These are phyloP conservation scores for Lentinula raphanica DNA, from an alignment of 768 basidiomycete genomes.

Conservation along the genomic window DNA sequence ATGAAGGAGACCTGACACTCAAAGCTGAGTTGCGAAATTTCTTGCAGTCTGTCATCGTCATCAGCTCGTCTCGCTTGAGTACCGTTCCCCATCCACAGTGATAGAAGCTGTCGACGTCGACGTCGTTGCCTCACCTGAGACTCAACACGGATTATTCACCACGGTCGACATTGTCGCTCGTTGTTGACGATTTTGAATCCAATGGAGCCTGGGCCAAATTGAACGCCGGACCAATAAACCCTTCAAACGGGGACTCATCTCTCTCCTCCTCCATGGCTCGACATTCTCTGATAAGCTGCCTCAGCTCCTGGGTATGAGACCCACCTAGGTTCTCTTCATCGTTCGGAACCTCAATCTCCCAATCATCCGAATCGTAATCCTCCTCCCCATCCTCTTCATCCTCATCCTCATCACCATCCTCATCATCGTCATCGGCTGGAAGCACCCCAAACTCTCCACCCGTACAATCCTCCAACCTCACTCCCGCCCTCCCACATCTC, in stretches of 20 bases:
- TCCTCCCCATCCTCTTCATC: slow-evolving; percentile 17
- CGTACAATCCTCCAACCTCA: slow-evolving; percentile 74
- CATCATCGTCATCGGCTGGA: slow-evolving; percentile 23
- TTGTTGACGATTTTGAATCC: no score
- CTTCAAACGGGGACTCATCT: not conserved
- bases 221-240: slow-evolving; percentile 3
- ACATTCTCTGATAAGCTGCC: slow-evolving; percentile 6
- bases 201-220: not conserved
- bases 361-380: slow-evolving; percentile 27
- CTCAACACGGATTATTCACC: no score
- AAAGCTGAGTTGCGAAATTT: no score
- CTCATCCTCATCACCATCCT: slow-evolving; percentile 14
- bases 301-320: slow-evolving; percentile 12
- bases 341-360: slow-evolving; percentile 15
- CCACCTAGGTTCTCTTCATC: slow-evolving; percentile 27
- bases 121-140: no score
- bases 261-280: slow-evolving; percentile 6
- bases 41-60: no score
- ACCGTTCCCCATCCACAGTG: no score
- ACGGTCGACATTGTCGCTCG: no score
- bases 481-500: slow-evolving; percentile 38
- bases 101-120: no score
- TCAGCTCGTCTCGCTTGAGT: no score
- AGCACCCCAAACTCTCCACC: slow-evolving; percentile 58
- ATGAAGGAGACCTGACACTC: no score